Percentiles rank a stretch among this genome's conserved stretches.
Conservation (phyloP, 2,329 filamentous ascomycete species). For the Fusarium falciforme region DNA sequence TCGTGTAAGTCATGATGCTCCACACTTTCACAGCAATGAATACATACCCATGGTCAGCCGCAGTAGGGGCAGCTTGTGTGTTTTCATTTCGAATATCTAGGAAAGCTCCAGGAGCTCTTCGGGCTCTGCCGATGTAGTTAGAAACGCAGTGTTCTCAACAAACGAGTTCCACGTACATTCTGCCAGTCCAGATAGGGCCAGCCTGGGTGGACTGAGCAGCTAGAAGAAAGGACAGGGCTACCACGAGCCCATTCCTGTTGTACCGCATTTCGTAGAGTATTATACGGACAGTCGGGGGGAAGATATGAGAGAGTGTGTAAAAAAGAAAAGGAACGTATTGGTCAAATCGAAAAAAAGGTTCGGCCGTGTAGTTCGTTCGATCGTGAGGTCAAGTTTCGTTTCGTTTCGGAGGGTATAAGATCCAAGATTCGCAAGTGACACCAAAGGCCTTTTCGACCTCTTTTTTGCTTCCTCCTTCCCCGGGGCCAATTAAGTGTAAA, state of each 20-base stretch:
- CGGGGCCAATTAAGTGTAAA: slow-evolving; percentile 24
- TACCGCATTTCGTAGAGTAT: slow-evolving; percentile 37
- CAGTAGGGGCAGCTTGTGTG: slow-evolving; percentile 20
- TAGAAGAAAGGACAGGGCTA: slow-evolving; percentile 45
- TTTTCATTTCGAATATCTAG: slow-evolving; percentile 25
- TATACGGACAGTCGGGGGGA: background rate
- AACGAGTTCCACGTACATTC: slow-evolving; percentile 40
- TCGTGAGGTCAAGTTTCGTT: slow-evolving; percentile 20
- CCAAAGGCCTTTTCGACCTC: background rate
- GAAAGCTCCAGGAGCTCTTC: slow-evolving; percentile 34
- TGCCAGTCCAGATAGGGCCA: slow-evolving; percentile 50
- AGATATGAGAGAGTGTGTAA: background rate
- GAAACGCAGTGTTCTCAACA: background rate
- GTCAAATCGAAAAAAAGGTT: slow-evolving; percentile 12
- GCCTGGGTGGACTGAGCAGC: slow-evolving; percentile 47
- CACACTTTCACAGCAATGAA: background rate
- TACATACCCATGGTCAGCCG: slow-evolving; percentile 36
- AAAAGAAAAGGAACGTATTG: slow-evolving; percentile 12
- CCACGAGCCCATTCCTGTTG: slow-evolving; percentile 28
- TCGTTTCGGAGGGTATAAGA: slow-evolving; percentile 1
- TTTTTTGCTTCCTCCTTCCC: background rate
- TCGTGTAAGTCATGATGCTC: slow-evolving; percentile 18
- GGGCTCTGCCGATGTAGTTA: slow-evolving; percentile 32
- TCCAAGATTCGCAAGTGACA: slow-evolving; percentile 7
- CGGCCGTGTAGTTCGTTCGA: slow-evolving; percentile 12